Evolutionary conservation across 495 filamentous ascomycete genomes (phyloP).

Genomic region (Peziza echinospora): DNA sequence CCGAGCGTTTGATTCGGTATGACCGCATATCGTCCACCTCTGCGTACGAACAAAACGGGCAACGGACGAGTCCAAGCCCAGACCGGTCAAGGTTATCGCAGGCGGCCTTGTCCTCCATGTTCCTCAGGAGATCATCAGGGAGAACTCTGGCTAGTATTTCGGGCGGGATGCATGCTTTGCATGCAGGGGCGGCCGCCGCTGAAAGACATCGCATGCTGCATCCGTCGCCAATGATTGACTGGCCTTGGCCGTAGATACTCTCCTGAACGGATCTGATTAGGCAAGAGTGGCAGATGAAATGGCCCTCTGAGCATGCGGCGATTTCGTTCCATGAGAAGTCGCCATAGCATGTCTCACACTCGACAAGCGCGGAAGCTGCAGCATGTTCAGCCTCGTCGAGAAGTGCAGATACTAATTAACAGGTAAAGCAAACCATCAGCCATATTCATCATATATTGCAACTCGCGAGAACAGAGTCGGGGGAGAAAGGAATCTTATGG

Average conservation of each 20-base stretch:
- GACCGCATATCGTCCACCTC: constrained; percentile 59
- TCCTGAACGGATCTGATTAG: constrained; percentile 58
- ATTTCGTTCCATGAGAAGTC: constrained; percentile 63
- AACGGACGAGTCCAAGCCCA: constrained; percentile 52
- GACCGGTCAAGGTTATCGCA: constrained; percentile 50
- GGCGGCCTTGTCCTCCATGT: constrained; percentile 55
- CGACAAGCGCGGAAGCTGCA: constrained; percentile 40
- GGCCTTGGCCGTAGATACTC: constrained; percentile 75
- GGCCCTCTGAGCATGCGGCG: constrained; percentile 48
- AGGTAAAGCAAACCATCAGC: background rate
- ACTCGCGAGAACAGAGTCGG: too few species aligned
- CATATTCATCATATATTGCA: too few species aligned
- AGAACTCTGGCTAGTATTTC: constrained; percentile 51
- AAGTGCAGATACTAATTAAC: constrained; percentile 30
- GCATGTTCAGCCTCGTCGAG: constrained; percentile 61
- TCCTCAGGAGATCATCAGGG: constrained; percentile 38
- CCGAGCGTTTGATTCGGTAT: constrained; percentile 29
- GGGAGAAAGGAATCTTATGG: too few species aligned
- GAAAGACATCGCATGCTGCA: constrained; percentile 65
- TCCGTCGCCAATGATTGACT: constrained; percentile 46
- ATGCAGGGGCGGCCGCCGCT: constrained; percentile 35
- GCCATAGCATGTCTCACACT: constrained; percentile 79
- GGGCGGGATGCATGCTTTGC: constrained; percentile 46
- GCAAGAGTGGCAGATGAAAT: constrained; percentile 74
- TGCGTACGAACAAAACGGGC: constrained; percentile 79